phyloP scores from a whole-genome alignment of 202 grass and related monocot genomes.

The Bolboschoenoplectus hybrid region DNA sequence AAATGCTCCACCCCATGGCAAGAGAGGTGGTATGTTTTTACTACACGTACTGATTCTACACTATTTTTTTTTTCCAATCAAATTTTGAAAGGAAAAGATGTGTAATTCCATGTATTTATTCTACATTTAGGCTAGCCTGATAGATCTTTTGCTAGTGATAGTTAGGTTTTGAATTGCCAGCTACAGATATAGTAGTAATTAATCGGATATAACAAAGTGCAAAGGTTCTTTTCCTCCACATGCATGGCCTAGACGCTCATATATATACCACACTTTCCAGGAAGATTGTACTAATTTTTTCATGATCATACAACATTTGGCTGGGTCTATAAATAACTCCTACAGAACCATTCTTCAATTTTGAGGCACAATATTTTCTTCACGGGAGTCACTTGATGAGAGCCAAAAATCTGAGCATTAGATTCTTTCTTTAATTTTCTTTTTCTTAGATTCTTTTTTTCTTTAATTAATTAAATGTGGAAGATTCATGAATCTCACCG shows the following conservation, averaged over 20 bases:
- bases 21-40: constrained; percentile 6
- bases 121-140: background rate
- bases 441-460: background rate
- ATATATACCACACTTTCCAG: too few species aligned
- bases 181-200: background rate
- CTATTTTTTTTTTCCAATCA: background rate
- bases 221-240: background rate
- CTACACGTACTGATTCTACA: background rate
- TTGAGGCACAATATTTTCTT: background rate
- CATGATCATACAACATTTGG: too few species aligned
- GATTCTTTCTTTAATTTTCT: background rate
- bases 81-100: background rate
- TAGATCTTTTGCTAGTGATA: constrained; percentile 6
- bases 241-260: background rate
- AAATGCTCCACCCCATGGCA: constrained; percentile 19
- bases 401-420: background rate
- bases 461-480: background rate
- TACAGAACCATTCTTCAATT: background rate
- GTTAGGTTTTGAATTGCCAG: background rate
- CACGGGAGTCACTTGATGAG: background rate
- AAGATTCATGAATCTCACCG: background rate
- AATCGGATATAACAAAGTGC: background rate
- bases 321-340: background rate
- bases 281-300: too few species aligned
- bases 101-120: background rate